These are phyloP conservation scores for Plantago major DNA, from an alignment of 257 asterid species.

Conservation along the genomic window DNA sequence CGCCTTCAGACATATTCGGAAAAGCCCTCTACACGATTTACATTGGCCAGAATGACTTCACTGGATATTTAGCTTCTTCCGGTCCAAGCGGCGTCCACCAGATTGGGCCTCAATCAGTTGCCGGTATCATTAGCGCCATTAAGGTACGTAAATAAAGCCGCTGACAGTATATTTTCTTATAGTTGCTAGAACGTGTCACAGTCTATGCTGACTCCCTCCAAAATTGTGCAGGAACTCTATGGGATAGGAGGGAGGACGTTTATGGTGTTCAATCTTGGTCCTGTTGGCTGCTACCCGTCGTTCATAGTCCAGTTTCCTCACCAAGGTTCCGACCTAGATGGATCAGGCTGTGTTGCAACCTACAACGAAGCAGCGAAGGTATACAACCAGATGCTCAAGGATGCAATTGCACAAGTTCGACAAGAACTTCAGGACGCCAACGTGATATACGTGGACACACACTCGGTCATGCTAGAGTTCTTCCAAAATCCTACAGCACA, in stretches of 20 bases:
- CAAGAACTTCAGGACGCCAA: slow-evolving; percentile 38
- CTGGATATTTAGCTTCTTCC: slow-evolving; percentile 28
- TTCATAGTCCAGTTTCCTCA: slow-evolving; percentile 45
- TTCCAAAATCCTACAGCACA: slow-evolving; percentile 48
- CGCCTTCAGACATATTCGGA: slow-evolving; percentile 42
- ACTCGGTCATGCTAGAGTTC: slow-evolving; percentile 45
- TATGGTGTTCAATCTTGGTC: slow-evolving; percentile 58
- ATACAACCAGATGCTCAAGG: slow-evolving; percentile 41
- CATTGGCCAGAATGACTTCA: slow-evolving; percentile 69
- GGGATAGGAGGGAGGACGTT: slow-evolving; percentile 49
- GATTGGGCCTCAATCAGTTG: slow-evolving; percentile 34
- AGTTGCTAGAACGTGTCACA: too few species aligned
- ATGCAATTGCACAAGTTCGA: slow-evolving; percentile 31
- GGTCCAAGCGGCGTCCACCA: slow-evolving; percentile 44
- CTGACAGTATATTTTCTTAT: neutral
- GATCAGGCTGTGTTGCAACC: slow-evolving; percentile 51
- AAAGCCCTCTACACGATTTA: slow-evolving; percentile 48
- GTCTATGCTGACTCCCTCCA: too few species aligned
- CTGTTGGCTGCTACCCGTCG: slow-evolving; percentile 59
- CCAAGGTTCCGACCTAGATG: slow-evolving; percentile 41
- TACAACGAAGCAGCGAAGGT: slow-evolving; percentile 52
- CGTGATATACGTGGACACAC: slow-evolving; percentile 42
- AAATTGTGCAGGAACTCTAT: slow-evolving; percentile 39
- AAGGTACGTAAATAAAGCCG: slow-evolving; percentile 29
- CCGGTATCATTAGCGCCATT: slow-evolving; percentile 40